Base-by-base conservation (phyloP, 805 yeast genomes). In the Candida tammaniensis region DNA sequence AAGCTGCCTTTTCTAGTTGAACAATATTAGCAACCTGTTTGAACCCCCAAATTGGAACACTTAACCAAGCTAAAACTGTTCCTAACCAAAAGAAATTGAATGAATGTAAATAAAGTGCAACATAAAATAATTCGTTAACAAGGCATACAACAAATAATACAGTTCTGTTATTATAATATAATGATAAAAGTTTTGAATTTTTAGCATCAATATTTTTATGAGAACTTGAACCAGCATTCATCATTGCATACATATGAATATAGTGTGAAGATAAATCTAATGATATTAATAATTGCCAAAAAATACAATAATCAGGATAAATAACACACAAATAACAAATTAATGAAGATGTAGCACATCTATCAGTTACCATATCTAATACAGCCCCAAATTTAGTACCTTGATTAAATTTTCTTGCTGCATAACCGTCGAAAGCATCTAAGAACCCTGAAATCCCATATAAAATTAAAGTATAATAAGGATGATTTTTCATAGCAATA, bases 201-300 rank as follows among this genome's bases (percentile, higher is more conserved):
- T 80, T 78, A 49, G 78, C 72, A 36, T 78, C 82, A 36, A 94
- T 83, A 43, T 76, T 74, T 68, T 93, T 93, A 64, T 93, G 99
- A 27, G 89, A 78, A 7, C 74, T 57, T 3, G 84, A 79, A 13
- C 98, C 98, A 24, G 79, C 68, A 34, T 80, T 73, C 49, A 89
- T 68, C 64, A 87, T 84, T 26, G 98, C 96, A 59, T 89, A 89
- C 98, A 93, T 93, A 66, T 93, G 98, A 85, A 93, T 86, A 65
- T 93, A 93, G 58, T 93, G 99, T 33, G 95, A 84, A 2, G 97
- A 88, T 50, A 93, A 72, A 46, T 85, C 94, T 49, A 93, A 68
- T 8, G 94, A 83, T 32, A 89, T 80, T 48, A 93, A 70, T 17
- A 86, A 48, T 64, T 93, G 99, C 80, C 91, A 89, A 7, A 79